A percentile compares a stretch with the other conserved stretches of the same genome.
phyloP scores from a whole-genome alignment of 805 yeast genomes.

The Metschnikowia shivogae region DNA sequence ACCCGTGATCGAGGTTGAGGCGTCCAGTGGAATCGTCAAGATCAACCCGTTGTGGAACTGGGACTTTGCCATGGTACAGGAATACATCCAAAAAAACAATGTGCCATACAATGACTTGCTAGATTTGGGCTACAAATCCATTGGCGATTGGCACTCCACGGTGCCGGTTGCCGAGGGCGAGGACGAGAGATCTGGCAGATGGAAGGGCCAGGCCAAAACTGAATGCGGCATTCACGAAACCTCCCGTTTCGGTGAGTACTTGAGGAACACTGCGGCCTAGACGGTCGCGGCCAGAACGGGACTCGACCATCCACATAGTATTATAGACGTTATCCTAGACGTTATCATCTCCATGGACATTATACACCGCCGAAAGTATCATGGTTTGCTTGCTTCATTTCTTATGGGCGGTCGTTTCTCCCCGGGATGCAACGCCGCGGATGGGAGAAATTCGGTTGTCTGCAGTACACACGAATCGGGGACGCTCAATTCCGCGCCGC shows the following conservation, averaged over 20 bases:
- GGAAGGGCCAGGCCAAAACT: conserved; percentile 90
- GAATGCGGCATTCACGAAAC: conserved; percentile 95
- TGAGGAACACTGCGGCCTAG: conserved; percentile 22
- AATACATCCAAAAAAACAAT: conserved; percentile 60
- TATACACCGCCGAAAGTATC: too few relatives aligned
- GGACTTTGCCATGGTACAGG: conserved; percentile 68
- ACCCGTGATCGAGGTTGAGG: conserved; percentile 74
- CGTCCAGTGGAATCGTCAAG: conserved; percentile 65
- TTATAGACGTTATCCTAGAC: not conserved
- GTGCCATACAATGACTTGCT: conserved; percentile 86
- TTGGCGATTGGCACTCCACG: conserved; percentile 96
- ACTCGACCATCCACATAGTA: too few relatives aligned
- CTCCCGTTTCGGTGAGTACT: conserved; percentile 62
- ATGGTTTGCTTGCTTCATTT: too few relatives aligned
- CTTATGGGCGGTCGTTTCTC: too few relatives aligned
- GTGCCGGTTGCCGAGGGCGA: conserved; percentile 86
- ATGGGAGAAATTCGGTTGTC: too few relatives aligned
- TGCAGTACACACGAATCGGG: not conserved
- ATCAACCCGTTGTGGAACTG: conserved; percentile 86
- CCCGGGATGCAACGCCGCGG: too few relatives aligned
- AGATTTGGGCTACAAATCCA: conserved; percentile 82
- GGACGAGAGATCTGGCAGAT: conserved; percentile 94
- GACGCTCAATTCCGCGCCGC: not conserved
- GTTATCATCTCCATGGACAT: not conserved
- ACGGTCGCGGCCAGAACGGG: too few relatives aligned